Conservation (phyloP, 2,329 filamentous ascomycete genomes). For the Teratosphaeria epicoccoides region DNA sequence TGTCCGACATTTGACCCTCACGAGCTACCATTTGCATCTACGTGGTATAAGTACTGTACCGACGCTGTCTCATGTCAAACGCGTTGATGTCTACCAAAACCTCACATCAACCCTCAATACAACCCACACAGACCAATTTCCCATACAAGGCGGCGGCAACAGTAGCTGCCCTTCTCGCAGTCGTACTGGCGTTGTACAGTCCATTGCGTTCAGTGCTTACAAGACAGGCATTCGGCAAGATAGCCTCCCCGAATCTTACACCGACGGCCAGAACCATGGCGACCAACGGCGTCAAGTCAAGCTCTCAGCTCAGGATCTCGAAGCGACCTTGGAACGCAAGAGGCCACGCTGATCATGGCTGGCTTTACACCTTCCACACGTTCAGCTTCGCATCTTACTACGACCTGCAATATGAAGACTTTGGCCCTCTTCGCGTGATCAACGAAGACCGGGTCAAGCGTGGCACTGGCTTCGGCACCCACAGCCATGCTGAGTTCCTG, state of each 20-base stretch:
- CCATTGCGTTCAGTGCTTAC: conserved; percentile 29
- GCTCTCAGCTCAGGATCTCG: conserved; percentile 48
- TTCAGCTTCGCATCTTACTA: conserved; percentile 71
- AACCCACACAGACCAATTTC: conserved; percentile 3
- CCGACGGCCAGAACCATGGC: conserved; percentile 29
- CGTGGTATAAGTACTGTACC: not conserved
- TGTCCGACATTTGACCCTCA: too few species aligned
- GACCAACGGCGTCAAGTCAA: conserved; percentile 20
- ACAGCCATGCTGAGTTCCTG: conserved; percentile 76
- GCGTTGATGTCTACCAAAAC: conserved; percentile 17
- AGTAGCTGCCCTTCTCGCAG: conserved; percentile 27
- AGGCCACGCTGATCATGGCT: conserved; percentile 72
- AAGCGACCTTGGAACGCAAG: conserved; percentile 61
- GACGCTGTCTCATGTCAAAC: conserved; percentile 10
- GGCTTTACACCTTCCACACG: conserved; percentile 78
- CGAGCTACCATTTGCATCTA: too few species aligned
- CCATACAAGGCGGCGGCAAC: conserved; percentile 20
- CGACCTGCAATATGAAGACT: conserved; percentile 56
- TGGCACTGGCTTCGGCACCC: conserved; percentile 69
- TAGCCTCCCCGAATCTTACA: conserved; percentile 6
- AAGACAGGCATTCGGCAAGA: conserved; percentile 23
- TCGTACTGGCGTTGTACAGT: conserved; percentile 37
- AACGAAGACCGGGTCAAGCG: conserved; percentile 78
- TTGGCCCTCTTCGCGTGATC: conserved; percentile 69
- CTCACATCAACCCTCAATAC: not conserved